phyloP scores from a whole-genome alignment of 441 rosid genomes.

The Aquilaria agallochum region DNA sequence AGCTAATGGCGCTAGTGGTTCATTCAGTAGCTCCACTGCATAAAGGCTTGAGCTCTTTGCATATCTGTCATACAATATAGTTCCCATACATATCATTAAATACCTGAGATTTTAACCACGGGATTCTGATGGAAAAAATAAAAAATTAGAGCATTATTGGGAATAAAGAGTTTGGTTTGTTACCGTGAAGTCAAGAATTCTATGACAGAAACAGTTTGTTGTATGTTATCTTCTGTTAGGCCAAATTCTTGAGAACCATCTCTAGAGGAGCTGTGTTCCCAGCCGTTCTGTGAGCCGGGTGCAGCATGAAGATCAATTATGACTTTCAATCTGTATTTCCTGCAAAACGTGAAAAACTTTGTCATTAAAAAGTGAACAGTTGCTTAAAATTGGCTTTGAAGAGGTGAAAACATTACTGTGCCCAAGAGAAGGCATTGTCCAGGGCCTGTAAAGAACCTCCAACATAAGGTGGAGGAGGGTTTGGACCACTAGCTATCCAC shows the following conservation, averaged over 20 bases:
- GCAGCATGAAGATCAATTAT: conserved; percentile 59
- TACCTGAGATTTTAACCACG: not conserved
- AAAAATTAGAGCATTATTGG: not conserved
- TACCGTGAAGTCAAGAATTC: conserved; percentile 52
- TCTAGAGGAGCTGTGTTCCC: conserved; percentile 48
- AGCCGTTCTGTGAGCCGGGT: conserved; percentile 56
- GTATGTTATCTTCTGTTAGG: conserved; percentile 36
- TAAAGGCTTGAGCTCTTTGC: conserved; percentile 37
- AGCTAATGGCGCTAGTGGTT: conserved; percentile 45
- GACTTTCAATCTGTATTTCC: conserved; percentile 42
- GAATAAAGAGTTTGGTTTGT: not conserved
- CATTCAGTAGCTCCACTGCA: conserved; percentile 57
- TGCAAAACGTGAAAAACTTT: conserved; percentile 5
- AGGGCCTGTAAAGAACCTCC: conserved; percentile 46
- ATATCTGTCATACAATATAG: conserved; percentile 14
- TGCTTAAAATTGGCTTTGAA: not conserved
- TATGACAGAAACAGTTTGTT: conserved; percentile 41
- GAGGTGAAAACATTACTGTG: conserved; percentile 24
- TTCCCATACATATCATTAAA: not conserved
- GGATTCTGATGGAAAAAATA: too few relatives aligned
- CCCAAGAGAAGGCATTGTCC: conserved; percentile 56
- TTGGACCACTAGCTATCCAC: conserved; percentile 63
- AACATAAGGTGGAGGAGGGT: conserved; percentile 44
- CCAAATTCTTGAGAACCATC: conserved; percentile 65
- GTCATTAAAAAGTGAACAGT: not conserved